phyloP scores from a whole-genome alignment of 441 rosid genomes.

The Euphorbia celastroides region DNA sequence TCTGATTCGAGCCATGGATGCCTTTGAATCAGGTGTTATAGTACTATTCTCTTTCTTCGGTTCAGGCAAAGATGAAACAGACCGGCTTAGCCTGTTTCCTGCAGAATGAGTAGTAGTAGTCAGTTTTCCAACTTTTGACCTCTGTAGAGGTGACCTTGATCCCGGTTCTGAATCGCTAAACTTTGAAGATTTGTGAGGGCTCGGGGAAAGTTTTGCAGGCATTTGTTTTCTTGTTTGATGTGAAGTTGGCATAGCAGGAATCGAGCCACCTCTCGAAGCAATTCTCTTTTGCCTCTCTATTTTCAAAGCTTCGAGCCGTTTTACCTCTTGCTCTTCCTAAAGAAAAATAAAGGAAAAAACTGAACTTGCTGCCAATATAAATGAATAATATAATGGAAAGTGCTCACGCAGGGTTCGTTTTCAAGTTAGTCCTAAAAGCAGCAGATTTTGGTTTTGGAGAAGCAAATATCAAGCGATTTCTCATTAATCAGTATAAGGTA shows the following conservation, averaged over 20 bases:
- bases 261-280: slow-evolving; percentile 62
- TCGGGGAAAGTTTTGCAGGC: slow-evolving; percentile 60
- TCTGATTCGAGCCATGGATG: slow-evolving; percentile 65
- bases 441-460: no score
- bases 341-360: neutral
- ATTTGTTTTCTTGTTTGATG: slow-evolving; percentile 49
- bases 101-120: slow-evolving; percentile 48
- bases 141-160: slow-evolving; percentile 64
- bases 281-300: slow-evolving; percentile 91
- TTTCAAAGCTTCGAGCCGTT: slow-evolving; percentile 78
- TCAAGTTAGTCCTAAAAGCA: no score
- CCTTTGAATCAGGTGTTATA: slow-evolving; percentile 48
- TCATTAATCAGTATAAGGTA: no score
- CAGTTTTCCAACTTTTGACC: slow-evolving; percentile 54
- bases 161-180: slow-evolving; percentile 84
- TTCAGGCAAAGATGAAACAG: slow-evolving; percentile 65
- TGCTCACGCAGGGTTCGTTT: no score
- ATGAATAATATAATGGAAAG: neutral
- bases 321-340: slow-evolving; percentile 79
- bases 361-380: neutral
- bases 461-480: no score
- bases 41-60: slow-evolving; percentile 44
- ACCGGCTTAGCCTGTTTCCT: slow-evolving; percentile 53
- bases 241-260: slow-evolving; percentile 41
- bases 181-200: slow-evolving; percentile 65